Conservation (phyloP, 2,329 filamentous ascomycete species). For the Botrytis fragariae region DNA sequence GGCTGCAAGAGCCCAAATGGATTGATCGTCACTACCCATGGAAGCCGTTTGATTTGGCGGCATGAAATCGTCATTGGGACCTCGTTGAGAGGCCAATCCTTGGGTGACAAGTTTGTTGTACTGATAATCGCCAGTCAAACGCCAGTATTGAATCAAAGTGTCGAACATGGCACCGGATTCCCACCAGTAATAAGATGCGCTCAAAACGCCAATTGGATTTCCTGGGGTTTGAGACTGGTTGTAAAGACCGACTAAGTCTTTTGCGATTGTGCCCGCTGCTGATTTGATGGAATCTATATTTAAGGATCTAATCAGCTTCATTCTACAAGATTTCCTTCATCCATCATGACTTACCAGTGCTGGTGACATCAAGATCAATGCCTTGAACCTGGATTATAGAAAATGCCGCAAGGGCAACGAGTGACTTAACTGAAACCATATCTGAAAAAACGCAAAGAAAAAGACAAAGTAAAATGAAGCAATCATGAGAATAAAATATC, state of each 20-base stretch:
- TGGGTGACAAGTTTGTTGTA: slow-evolving; percentile 60
- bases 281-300: slow-evolving; percentile 31
- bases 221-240: slow-evolving; percentile 26
- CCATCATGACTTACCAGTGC: slow-evolving; percentile 18
- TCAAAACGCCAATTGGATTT: slow-evolving; percentile 24
- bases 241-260: slow-evolving; percentile 26
- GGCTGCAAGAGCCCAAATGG: slow-evolving; percentile 66
- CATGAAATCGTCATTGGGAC: slow-evolving; percentile 58
- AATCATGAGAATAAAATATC: neutral
- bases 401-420: slow-evolving; percentile 27
- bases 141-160: slow-evolving; percentile 66
- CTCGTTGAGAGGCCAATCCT: slow-evolving; percentile 58
- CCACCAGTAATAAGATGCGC: slow-evolving; percentile 55
- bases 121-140: slow-evolving; percentile 56
- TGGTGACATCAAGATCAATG: slow-evolving; percentile 24
- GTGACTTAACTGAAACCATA: slow-evolving; percentile 23
- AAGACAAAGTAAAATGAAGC: neutral
- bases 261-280: slow-evolving; percentile 27
- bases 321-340: no score
- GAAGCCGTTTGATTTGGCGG: slow-evolving; percentile 57
- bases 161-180: slow-evolving; percentile 68
- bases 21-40: slow-evolving; percentile 69
- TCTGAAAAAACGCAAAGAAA: neutral
- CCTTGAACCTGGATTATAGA: slow-evolving; percentile 20
- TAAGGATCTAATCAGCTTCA: neutral